Percentiles rank a stretch among this genome's conserved stretches.
These are phyloP conservation scores for Podila epicladia DNA, from an alignment of 192 early-diverging fungal species.

Conservation along the genomic window DNA sequence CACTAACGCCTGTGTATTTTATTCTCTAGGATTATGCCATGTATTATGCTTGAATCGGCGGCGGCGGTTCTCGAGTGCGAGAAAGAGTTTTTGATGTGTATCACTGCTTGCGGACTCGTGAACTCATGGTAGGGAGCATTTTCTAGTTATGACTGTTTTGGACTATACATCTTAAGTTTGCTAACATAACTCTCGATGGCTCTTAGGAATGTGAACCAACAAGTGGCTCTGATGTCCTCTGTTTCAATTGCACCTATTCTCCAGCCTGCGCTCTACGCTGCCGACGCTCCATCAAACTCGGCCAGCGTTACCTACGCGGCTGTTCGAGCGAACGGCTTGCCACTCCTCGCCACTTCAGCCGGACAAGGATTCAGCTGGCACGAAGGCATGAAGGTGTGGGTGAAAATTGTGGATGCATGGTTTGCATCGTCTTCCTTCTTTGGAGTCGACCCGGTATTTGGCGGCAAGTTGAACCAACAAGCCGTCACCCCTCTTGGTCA, in stretches of 20 bases:
- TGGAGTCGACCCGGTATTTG: constrained; percentile 33
- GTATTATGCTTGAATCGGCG: constrained; percentile 69
- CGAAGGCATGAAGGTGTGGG: constrained; percentile 71
- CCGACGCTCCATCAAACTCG: constrained; percentile 36
- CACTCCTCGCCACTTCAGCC: constrained; percentile 69
- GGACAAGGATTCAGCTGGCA: constrained; percentile 74
- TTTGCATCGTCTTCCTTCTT: constrained; percentile 60
- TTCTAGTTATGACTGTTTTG: neutral
- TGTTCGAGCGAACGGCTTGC: constrained; percentile 70
- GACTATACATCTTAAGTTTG: neutral
- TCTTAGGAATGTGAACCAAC: constrained; percentile 70
- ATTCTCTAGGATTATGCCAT: constrained; percentile 68
- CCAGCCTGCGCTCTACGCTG: constrained; percentile 48
- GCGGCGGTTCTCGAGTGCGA: constrained; percentile 66
- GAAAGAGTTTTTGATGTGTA: constrained; percentile 68
- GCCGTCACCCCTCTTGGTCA: constrained; percentile 23
- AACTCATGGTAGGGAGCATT: constrained; percentile 66
- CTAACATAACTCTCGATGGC: neutral
- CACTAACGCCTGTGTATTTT: neutral
- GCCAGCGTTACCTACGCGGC: constrained; percentile 63
- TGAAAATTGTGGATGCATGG: constrained; percentile 70
- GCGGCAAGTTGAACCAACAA: constrained; percentile 23
- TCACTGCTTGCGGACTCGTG: constrained; percentile 70
- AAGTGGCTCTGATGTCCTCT: constrained; percentile 60
- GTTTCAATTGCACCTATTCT: constrained; percentile 74